Percentiles rank a stretch among this genome's conserved stretches.
Conservation (phyloP, 768 basidiomycete species). For the Lentinula aciculospora region DNA sequence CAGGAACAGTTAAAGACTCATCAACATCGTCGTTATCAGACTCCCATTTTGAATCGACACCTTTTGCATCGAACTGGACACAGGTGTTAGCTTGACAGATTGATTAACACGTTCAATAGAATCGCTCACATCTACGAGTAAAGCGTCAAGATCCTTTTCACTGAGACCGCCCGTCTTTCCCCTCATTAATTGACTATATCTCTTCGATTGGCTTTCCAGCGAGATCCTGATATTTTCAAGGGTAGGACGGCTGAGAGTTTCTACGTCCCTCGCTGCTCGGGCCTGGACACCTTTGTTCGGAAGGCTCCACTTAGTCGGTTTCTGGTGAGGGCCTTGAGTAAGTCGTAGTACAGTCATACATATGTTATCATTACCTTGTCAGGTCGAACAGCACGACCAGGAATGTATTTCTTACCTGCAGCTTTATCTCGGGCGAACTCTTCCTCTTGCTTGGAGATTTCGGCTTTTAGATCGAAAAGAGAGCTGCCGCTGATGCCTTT, state of each 20-base stretch:
- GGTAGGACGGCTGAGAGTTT: slow-evolving; percentile 60
- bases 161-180: slow-evolving; percentile 76
- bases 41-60: slow-evolving; percentile 42
- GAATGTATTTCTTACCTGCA: slow-evolving; percentile 46
- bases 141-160: slow-evolving; percentile 64
- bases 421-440: slow-evolving; percentile 56
- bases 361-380: slow-evolving; percentile 50
- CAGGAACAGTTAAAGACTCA: slow-evolving; percentile 65
- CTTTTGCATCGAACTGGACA: slow-evolving; percentile 66
- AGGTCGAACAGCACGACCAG: slow-evolving; percentile 55
- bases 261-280: slow-evolving; percentile 60
- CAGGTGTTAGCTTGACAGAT: no score
- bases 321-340: slow-evolving; percentile 33
- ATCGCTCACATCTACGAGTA: slow-evolving; percentile 76
- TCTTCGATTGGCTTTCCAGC: slow-evolving; percentile 71
- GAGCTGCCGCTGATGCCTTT: slow-evolving; percentile 69
- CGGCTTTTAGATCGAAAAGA: slow-evolving; percentile 79
- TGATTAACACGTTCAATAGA: no score
- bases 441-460: slow-evolving; percentile 57
- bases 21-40: slow-evolving; percentile 75
- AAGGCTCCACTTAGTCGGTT: slow-evolving; percentile 71
- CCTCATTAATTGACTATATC: slow-evolving; percentile 73
- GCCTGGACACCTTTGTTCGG: slow-evolving; percentile 69
- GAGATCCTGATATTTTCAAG: slow-evolving; percentile 66
- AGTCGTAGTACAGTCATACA: not conserved